Percentiles rank a stretch among this genome's conserved stretches.
phyloP scores from a whole-genome alignment of 441 rosid genomes.

The Corymbia citriodora region DNA sequence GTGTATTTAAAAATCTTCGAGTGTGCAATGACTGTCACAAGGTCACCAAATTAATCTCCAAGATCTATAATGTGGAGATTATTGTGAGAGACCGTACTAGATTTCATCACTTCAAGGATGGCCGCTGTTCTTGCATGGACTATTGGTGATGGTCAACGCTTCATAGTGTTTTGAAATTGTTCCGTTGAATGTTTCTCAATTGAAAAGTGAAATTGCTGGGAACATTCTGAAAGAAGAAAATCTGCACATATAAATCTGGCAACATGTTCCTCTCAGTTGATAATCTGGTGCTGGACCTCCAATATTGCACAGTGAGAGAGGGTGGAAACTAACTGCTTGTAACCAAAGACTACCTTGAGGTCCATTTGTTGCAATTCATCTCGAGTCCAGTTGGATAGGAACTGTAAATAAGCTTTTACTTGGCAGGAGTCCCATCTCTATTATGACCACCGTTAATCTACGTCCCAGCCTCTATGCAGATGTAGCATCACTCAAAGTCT shows the following conservation, averaged over 20 bases:
- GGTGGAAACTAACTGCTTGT: neutral
- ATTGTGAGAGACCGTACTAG: constrained; percentile 70
- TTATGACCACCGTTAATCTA: neutral
- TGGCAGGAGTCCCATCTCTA: neutral
- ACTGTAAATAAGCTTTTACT: neutral
- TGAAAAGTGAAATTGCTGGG: neutral
- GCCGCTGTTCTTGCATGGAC: constrained; percentile 68
- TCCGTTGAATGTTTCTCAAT: neutral
- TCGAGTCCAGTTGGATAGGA: neutral
- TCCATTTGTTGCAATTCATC: neutral
- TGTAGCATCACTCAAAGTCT: neutral
- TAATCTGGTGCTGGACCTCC: neutral
- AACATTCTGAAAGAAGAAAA: neutral
- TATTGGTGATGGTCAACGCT: constrained; percentile 42
- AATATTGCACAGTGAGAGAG: neutral
- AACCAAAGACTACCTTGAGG: neutral
- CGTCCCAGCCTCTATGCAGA: neutral
- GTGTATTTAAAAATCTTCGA: constrained; percentile 69
- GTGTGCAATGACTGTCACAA: constrained; percentile 76
- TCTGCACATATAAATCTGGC: neutral
- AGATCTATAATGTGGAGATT: constrained; percentile 53
- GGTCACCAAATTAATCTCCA: constrained; percentile 59
- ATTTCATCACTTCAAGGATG: constrained; percentile 77
- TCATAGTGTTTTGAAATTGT: neutral
- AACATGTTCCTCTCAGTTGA: neutral